A percentile compares a stretch with the other conserved stretches of the same genome.
These are phyloP conservation scores for Quercus aquifolioides DNA, from an alignment of 306 rosid genomes.

Conservation along the genomic window DNA sequence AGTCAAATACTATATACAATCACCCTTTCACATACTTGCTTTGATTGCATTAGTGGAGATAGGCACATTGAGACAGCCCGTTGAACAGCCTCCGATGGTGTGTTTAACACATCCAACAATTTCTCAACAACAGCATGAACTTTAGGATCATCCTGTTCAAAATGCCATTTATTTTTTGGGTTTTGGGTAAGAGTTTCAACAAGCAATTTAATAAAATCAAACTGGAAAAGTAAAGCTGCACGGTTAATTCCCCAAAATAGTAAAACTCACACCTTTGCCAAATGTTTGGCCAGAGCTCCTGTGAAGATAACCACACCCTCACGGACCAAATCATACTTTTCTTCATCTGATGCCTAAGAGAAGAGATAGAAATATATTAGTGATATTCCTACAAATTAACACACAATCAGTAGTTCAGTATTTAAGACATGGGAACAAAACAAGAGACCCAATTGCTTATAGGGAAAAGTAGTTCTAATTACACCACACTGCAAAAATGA, in stretches of 20 bases:
- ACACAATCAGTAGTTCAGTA: neutral
- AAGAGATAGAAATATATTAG: constrained; percentile 9
- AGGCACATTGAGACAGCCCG: constrained; percentile 91
- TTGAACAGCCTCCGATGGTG: constrained; percentile 99
- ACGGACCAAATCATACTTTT: constrained; percentile 92
- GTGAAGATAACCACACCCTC: constrained; percentile 98
- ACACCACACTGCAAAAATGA: neutral
- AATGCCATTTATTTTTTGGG: neutral
- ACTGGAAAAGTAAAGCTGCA: neutral
- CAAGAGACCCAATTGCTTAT: neutral
- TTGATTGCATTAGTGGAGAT: constrained; percentile 92
- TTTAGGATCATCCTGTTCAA: constrained; percentile 85
- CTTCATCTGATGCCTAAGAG: constrained; percentile 81
- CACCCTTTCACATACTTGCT: constrained; percentile 53
- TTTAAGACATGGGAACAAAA: neutral
- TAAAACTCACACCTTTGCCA: constrained; percentile 62
- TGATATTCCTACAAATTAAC: neutral
- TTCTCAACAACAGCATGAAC: constrained; percentile 91
- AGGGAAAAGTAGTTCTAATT: constrained; percentile 7
- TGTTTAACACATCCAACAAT: constrained; percentile 87
- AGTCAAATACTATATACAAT: constrained; percentile 7
- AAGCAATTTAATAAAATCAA: neutral
- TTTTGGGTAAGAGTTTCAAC: neutral
- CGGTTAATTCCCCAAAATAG: neutral
- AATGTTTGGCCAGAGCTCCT: constrained; percentile 95